Conservation (phyloP, 1,139 yeast genomes). For the Arxiozyma slooffiae region DNA sequence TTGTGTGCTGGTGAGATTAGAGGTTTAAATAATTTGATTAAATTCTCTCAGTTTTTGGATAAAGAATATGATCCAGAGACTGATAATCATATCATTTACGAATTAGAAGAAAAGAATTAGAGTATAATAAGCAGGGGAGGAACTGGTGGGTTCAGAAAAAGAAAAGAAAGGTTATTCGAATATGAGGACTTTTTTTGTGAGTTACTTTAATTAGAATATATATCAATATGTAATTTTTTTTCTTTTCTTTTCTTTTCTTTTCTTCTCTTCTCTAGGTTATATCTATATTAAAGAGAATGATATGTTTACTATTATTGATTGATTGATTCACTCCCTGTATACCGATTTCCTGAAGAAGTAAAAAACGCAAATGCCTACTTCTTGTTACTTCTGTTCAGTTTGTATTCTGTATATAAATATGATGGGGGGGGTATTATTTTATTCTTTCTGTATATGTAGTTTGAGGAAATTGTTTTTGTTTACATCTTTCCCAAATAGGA, state of each 20-base stretch:
- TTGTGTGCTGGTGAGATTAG: slow-evolving; percentile 88
- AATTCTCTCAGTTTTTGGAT: slow-evolving; percentile 60
- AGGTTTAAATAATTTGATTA: slow-evolving; percentile 74
- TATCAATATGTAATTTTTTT: no score
- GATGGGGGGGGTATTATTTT: no score
- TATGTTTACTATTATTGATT: no score
- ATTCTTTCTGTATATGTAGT: no score
- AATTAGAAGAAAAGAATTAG: slow-evolving; percentile 45
- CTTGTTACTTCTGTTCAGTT: no score
- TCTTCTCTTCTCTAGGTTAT: not conserved
- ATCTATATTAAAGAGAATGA: no score
- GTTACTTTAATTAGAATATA: not conserved
- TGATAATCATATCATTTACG: slow-evolving; percentile 52
- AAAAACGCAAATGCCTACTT: no score
- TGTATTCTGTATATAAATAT: no score
- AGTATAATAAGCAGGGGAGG: not conserved
- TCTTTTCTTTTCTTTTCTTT: no score
- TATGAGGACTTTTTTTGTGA: no score
- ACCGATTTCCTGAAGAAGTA: no score
- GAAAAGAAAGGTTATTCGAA: not conserved
- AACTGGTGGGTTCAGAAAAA: not conserved
- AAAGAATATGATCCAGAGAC: slow-evolving; percentile 61
- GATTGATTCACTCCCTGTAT: no score
- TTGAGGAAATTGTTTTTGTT: not conserved
- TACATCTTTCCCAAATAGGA: not conserved